Evolutionary conservation across 78 protist species (phyloP), one percentile per base, ranked within the genome.

Genomic region (slime mould (Dictyostelium discoideum)): DNA sequence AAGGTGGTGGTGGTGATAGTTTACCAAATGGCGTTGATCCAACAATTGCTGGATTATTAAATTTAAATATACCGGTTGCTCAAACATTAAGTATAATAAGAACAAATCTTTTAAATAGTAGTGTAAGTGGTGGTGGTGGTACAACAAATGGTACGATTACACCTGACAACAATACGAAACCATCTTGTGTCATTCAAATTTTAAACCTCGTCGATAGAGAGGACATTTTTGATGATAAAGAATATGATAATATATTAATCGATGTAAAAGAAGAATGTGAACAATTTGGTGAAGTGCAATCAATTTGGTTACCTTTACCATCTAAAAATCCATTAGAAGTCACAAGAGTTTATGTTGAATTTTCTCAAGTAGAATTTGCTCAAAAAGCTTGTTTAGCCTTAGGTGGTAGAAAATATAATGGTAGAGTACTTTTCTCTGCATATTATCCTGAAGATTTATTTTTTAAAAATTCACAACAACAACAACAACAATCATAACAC

Each of bases 371-470:
- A 0, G 96, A 92, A 40, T 48, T 72, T 14, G 96, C 97, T 18
- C 92, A 86, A 50, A 57, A 57, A 60, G 96, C 97, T 8, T 85
- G 93, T 57, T 50, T 74, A 14, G 39, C 57, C 10, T 13, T 96
- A 10, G 94, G 86, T 24, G 97, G 97, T 13, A 85, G 92, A 65
- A 86, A 77, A 81, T 96, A 85, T 74, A 93, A 93, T 74, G 60
- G 50, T 11, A 86, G 97, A 65, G 63, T 88, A 5, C 20, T 92
- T 5, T 48, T 96, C 26, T 50, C 87, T n/a, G 87, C 87, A 4
- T 96, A 63, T 77, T 96, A 74, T 32, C 89, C 89, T 13, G 97
- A 96, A 32, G 97, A 96, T 82, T 42, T 81, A 32, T 92, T 84
- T 74, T 44, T n/a, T 65, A 29, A 42, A 85, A 54, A 69, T n/a